Conservation (phyloP, 129 eudicot species). For the Gnaphalium uliginosum region DNA sequence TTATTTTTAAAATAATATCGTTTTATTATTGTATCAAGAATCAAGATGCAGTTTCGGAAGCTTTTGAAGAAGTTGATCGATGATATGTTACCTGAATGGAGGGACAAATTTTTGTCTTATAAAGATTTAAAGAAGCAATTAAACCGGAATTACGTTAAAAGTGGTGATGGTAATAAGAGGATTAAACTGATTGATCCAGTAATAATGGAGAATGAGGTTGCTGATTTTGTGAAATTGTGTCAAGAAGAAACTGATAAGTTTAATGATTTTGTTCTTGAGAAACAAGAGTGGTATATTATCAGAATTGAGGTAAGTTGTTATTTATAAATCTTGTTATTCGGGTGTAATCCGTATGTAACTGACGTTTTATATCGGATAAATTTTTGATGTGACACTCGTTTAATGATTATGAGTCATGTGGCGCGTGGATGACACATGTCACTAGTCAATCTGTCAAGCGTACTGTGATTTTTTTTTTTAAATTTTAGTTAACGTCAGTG, state of each 20-base stretch:
- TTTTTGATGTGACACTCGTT: too few species aligned
- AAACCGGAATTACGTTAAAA: slow-evolving; percentile 38
- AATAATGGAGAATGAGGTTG: slow-evolving; percentile 43
- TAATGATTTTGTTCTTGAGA: slow-evolving; percentile 61
- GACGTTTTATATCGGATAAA: too few species aligned
- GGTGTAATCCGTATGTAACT: background rate
- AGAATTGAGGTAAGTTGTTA: slow-evolving; percentile 43
- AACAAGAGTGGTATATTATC: slow-evolving; percentile 68
- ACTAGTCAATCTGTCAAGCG: too few species aligned
- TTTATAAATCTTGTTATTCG: background rate
- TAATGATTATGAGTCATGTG: background rate
- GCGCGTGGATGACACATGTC: too few species aligned
- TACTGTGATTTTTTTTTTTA: too few species aligned
- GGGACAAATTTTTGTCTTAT: slow-evolving; percentile 60
- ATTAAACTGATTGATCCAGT: slow-evolving; percentile 33
- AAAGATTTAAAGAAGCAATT: slow-evolving; percentile 67
- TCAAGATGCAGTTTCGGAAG: slow-evolving; percentile 63
- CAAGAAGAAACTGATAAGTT: slow-evolving; percentile 58
- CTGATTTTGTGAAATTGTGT: slow-evolving; percentile 48
- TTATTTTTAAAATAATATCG: background rate
- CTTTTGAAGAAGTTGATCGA: slow-evolving; percentile 43
- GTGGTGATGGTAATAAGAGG: slow-evolving; percentile 38
- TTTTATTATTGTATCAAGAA: background rate
- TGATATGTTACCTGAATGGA: slow-evolving; percentile 68
- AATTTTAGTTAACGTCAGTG: background rate